Conservation (phyloP, 2,329 filamentous ascomycete genomes). For the Colletotrichum sp. region DNA sequence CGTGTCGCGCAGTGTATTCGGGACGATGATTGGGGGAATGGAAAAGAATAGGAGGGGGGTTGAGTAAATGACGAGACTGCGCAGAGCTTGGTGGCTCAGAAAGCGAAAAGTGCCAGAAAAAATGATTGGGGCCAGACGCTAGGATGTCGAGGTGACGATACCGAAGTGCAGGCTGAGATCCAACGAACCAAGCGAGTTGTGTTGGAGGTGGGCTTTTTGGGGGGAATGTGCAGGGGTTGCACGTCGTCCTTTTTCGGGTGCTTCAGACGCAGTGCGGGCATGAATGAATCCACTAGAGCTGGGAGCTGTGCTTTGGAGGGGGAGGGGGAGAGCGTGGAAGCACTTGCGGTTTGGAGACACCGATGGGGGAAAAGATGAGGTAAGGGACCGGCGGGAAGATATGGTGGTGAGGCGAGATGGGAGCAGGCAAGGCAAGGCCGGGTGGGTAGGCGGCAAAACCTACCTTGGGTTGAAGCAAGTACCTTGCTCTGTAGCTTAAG, state of each 20-base stretch:
- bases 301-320: constrained; percentile 20
- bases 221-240: constrained; percentile 11
- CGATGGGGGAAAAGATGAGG: constrained; percentile 11
- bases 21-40: constrained; percentile 4
- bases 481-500: not conserved
- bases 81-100: not conserved
- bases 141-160: constrained; percentile 18
- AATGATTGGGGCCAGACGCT: not conserved
- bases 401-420: not conserved
- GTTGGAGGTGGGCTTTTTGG: constrained; percentile 18
- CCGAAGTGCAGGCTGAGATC: constrained; percentile 9
- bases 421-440: not conserved
- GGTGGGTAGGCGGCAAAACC: not conserved
- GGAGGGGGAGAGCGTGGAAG: constrained; percentile 1
- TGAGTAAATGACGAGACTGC: constrained; percentile 9
- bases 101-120: not conserved
- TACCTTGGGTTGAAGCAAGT: not conserved
- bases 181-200: constrained; percentile 10
- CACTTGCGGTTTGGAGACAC: constrained; percentile 3
- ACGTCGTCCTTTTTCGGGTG: constrained; percentile 15
- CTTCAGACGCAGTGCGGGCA: constrained; percentile 13
- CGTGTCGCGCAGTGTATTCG: not conserved
- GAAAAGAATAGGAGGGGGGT: constrained; percentile 23
- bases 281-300: constrained; percentile 20
- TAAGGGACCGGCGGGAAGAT: not conserved